A percentile compares a stretch with the other conserved stretches of the same genome.
phyloP scores from a whole-genome alignment of 768 basidiomycete genomes.

The Podaxis sp. region DNA sequence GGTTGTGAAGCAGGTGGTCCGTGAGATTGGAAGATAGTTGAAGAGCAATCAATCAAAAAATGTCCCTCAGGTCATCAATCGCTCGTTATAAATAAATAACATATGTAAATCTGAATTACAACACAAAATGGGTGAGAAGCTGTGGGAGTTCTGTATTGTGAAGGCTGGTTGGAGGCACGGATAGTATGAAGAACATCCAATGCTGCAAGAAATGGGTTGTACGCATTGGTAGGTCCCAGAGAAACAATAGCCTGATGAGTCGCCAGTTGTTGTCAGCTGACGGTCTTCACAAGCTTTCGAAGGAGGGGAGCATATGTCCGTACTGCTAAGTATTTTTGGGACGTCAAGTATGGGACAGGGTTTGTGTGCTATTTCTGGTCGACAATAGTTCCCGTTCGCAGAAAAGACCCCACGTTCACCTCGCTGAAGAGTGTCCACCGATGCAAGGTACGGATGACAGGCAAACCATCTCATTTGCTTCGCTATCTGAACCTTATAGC shows the following conservation, averaged over 20 bases:
- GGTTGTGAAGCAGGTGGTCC: not conserved
- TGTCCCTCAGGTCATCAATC: not conserved
- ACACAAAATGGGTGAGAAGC: too few relatives aligned
- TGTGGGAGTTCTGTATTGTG: not conserved
- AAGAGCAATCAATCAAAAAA: slow-evolving; percentile 2
- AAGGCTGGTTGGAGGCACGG: not conserved
- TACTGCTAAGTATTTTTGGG: too few relatives aligned
- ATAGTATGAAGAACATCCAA: not conserved
- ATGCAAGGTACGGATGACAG: too few relatives aligned
- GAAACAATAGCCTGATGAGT: not conserved
- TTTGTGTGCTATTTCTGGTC: too few relatives aligned
- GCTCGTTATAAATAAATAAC: not conserved
- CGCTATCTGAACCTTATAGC: too few relatives aligned
- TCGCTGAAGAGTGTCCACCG: too few relatives aligned
- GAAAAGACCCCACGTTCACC: too few relatives aligned
- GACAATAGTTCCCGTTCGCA: too few relatives aligned
- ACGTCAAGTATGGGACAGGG: too few relatives aligned
- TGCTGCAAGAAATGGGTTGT: not conserved
- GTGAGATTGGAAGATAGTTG: not conserved
- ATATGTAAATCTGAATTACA: not conserved
- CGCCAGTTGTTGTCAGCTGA: slow-evolving; percentile 2
- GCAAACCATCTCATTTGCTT: too few relatives aligned
- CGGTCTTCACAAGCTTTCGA: not conserved
- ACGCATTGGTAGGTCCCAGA: not conserved
- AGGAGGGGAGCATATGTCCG: not conserved